phyloP scores from a whole-genome alignment of 305 asterid genomes.

The Plantago rigida region DNA sequence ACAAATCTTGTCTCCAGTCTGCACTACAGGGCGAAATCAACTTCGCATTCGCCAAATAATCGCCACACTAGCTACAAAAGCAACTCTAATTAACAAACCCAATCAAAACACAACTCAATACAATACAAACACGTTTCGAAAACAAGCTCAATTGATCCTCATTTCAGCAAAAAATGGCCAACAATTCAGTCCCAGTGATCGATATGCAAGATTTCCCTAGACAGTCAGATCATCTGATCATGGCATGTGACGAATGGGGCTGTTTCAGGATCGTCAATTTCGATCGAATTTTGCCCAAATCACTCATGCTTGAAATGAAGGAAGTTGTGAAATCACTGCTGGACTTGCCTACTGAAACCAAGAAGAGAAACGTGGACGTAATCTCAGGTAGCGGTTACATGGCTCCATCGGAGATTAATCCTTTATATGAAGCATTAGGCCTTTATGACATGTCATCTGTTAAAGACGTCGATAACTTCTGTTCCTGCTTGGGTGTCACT shows the following conservation, averaged over 20 bases:
- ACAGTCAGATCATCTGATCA: constrained; percentile 30
- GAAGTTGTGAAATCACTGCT: constrained; percentile 37
- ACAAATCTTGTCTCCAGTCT: constrained; percentile 18
- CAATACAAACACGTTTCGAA: not conserved
- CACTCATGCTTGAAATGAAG: constrained; percentile 50
- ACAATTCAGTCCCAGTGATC: constrained; percentile 35
- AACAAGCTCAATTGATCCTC: not conserved
- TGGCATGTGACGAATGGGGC: constrained; percentile 63
- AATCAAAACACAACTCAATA: not conserved
- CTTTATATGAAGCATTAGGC: constrained; percentile 54
- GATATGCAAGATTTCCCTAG: constrained; percentile 40
- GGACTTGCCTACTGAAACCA: constrained; percentile 45
- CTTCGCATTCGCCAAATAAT: not conserved
- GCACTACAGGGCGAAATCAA: constrained; percentile 5
- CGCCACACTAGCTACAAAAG: too few relatives aligned
- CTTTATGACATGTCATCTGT: constrained; percentile 41
- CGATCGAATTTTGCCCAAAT: constrained; percentile 29
- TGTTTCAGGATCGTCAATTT: constrained; percentile 50
- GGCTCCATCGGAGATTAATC: constrained; percentile 43
- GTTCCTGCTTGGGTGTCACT: constrained; percentile 37
- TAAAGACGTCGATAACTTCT: constrained; percentile 38
- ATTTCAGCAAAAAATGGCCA: not conserved
- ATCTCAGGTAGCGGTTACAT: constrained; percentile 53
- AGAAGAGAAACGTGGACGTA: constrained; percentile 38
- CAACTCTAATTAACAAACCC: too few relatives aligned